Evolutionary conservation across 805 yeast species (phyloP), one percentile per base, ranked within the genome.

Genomic region (Osmozyma mogii): DNA sequence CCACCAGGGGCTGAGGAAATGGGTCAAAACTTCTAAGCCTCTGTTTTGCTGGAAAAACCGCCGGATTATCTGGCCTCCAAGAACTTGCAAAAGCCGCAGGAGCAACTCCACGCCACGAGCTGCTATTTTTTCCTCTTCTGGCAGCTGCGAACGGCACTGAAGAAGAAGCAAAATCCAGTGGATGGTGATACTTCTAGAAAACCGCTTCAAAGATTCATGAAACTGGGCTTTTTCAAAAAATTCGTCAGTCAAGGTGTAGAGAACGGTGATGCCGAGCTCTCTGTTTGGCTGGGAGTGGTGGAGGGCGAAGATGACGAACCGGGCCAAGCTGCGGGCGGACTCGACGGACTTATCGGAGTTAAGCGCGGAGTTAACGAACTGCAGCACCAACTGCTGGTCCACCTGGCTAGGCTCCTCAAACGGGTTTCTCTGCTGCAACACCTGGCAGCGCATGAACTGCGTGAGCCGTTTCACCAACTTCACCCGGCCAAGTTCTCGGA

Each of bases 131-230:
- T 60, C 37, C 30, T 63, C 35, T 19, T 31, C 19, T 8, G 11
- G 33, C 19, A 7, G 6, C 30, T 36, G 21, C 41, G 29, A n/a
- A 26, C 26, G 15, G 31, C 24, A 14, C 31, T 61, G 30, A 40
- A 50, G 16, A 9, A 81, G 47, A 8, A 82, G 54, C 7, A 82
- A 44, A 3, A 72, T 56, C 81, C 88, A 78, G 44, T 78, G 80
- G 5, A 78, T 63, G 1, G 84, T 70, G 2, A 83, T 61, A 0
- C 78, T 60, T 26, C 75, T 66, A 2, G 64, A 68, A 42, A 53
- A 65, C 42, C 52, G 68, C 47, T 52, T 70, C 49, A 58, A 54
- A 25, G 49, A 54, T 34, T 59, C 62, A 5, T 59, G 45, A 0
- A 64, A 48, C 0, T 61, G 50, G 8, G 50, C 49, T 16, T 68